Evolutionary conservation across 176 grass and related monocot genomes (phyloP).

Genomic region (Oryza meyeriana): DNA sequence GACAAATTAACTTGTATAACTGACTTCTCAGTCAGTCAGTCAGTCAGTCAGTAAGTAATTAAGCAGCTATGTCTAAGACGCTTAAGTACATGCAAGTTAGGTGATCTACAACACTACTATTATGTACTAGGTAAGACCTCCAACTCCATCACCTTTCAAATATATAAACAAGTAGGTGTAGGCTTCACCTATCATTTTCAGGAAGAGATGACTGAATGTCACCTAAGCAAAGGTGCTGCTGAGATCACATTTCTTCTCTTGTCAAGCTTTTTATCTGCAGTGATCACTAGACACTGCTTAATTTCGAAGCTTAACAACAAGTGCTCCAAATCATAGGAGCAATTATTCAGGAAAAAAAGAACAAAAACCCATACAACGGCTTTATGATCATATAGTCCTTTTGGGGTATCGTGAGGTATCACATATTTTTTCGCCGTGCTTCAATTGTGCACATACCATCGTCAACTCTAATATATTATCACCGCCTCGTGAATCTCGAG

Average conservation of each 20-base stretch:
- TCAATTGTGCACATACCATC: not conserved
- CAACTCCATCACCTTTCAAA: not conserved
- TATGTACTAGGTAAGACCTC: not conserved
- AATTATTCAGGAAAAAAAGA: not conserved
- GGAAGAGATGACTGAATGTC: not conserved
- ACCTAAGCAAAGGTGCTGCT: not conserved
- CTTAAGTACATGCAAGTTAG: slow-evolving; percentile 1
- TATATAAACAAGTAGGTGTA: not conserved
- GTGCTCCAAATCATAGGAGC: not conserved
- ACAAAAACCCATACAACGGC: not conserved
- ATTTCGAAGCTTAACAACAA: not conserved
- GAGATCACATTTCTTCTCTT: slow-evolving; percentile 24
- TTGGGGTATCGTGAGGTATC: not conserved
- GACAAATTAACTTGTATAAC: slow-evolving; percentile 20
- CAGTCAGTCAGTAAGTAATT: not conserved
- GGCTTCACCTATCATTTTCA: not conserved
- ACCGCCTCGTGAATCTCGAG: not conserved
- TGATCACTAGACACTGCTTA: slow-evolving; percentile 49
- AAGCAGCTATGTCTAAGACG: not conserved
- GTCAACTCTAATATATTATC: not conserved
- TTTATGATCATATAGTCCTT: not conserved
- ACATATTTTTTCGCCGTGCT: too few species aligned
- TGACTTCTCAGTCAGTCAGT: too few species aligned
- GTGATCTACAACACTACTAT: slow-evolving; percentile 9
- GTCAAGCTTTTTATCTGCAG: slow-evolving; percentile 16